Percentiles rank a stretch among this genome's conserved stretches.
These are phyloP conservation scores for Trifolium pratense DNA, from an alignment of 306 rosid genomes.

Conservation along the genomic window DNA sequence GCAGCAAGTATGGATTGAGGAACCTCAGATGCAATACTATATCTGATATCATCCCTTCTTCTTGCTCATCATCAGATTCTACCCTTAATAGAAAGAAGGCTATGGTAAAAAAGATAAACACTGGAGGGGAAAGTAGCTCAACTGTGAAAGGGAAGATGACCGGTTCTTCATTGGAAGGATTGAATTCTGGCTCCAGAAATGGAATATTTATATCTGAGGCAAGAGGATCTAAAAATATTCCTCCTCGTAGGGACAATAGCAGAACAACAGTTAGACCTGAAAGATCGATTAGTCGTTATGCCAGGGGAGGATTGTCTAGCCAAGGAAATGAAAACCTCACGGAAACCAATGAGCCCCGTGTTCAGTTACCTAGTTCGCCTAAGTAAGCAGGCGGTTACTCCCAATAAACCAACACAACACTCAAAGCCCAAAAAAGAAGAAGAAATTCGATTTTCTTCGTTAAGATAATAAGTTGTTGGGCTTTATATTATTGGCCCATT, in stretches of 20 bases:
- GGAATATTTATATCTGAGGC: slow-evolving; percentile 68
- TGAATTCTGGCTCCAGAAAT: slow-evolving; percentile 48
- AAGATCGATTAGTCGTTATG: slow-evolving; percentile 49
- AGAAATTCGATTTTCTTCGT: too few species aligned
- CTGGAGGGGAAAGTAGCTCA: slow-evolving; percentile 75
- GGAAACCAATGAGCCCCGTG: slow-evolving; percentile 43
- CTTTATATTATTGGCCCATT: too few species aligned
- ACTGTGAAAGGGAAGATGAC: slow-evolving; percentile 58
- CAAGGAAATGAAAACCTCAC: slow-evolving; percentile 49
- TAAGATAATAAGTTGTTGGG: too few species aligned
- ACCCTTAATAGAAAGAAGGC: slow-evolving; percentile 52
- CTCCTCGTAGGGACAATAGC: slow-evolving; percentile 54
- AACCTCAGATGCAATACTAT: slow-evolving; percentile 65
- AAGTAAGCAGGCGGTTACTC: too few species aligned
- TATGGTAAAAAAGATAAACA: slow-evolving; percentile 47
- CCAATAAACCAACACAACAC: too few species aligned
- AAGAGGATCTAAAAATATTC: slow-evolving; percentile 56
- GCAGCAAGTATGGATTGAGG: slow-evolving; percentile 61
- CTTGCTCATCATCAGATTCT: slow-evolving; percentile 61
- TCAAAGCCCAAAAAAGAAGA: too few species aligned
- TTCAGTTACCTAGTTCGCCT: slow-evolving; percentile 41
- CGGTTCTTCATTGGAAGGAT: slow-evolving; percentile 51
- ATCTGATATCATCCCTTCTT: slow-evolving; percentile 60
- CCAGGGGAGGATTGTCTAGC: slow-evolving; percentile 55
- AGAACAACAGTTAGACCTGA: slow-evolving; percentile 60